Percentiles rank a stretch among this genome's conserved stretches.
Evolutionary conservation across 1,284 basidiomycete species (phyloP).

Genomic region (Tylopilus sp.): DNA sequence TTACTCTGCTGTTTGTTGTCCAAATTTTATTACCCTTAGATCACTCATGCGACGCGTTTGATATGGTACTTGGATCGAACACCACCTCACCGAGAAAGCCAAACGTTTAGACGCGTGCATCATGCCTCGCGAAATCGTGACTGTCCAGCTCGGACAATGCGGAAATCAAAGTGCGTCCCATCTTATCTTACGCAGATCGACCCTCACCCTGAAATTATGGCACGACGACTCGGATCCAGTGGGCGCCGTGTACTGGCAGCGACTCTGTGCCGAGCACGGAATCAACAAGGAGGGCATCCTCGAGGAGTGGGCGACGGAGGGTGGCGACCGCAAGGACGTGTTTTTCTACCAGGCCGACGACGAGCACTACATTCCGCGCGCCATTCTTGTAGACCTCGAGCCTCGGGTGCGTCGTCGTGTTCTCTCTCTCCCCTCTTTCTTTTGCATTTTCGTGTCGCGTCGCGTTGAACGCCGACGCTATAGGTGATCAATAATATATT

Average conservation of each 20-base stretch:
- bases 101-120: conserved; percentile 7
- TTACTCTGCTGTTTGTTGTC: conserved; percentile 13
- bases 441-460: background rate
- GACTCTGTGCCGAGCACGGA: conserved; percentile 93
- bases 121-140: conserved; percentile 87
- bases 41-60: too few species aligned
- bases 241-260: conserved; percentile 93
- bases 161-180: conserved; percentile 83
- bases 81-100: background rate
- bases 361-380: conserved; percentile 97
- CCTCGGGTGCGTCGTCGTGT: conserved; percentile 67
- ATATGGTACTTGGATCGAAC: conserved; percentile 1
- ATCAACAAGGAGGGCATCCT: conserved; percentile 91
- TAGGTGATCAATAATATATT: conserved; percentile 97
- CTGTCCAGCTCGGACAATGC: conserved; percentile 90
- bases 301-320: conserved; percentile 93
- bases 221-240: conserved; percentile 38
- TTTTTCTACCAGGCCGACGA: conserved; percentile 99
- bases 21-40: background rate
- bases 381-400: conserved; percentile 97
- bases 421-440: too few species aligned
- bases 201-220: too few species aligned
- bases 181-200: too few species aligned
- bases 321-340: conserved; percentile 95
- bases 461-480: conserved; percentile 1